phyloP scores from a whole-genome alignment of 805 yeast species.

The Hanseniaspora hatyaiensis region DNA sequence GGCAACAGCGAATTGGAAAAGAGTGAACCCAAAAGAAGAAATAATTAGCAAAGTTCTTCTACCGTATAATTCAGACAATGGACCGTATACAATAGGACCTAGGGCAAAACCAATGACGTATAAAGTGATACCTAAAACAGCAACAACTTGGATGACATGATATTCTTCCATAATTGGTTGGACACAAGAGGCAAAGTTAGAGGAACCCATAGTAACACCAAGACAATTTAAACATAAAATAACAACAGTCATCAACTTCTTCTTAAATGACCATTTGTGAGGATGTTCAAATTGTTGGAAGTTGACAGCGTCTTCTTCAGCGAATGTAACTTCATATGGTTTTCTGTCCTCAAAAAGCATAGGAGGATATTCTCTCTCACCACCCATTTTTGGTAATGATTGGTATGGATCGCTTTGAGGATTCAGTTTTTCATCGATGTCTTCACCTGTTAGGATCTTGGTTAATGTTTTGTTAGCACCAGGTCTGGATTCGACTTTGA shows the following conservation, averaged over 20 bases:
- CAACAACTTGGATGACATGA: constrained; percentile 56
- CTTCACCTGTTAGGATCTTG: constrained; percentile 34
- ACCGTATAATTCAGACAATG: constrained; percentile 68
- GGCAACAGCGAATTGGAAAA: constrained; percentile 64
- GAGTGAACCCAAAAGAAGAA: constrained; percentile 44
- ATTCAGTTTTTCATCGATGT: constrained; percentile 24
- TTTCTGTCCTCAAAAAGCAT: constrained; percentile 39
- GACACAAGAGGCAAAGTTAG: constrained; percentile 62
- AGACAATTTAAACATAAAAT: constrained; percentile 42
- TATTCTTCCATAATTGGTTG: constrained; percentile 38
- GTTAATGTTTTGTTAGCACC: constrained; percentile 31
- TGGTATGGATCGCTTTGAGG: constrained; percentile 24
- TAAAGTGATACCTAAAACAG: constrained; percentile 62
- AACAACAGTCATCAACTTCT: constrained; percentile 37
- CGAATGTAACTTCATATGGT: constrained; percentile 51
- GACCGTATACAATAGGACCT: constrained; percentile 88
- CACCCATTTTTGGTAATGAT: constrained; percentile 54
- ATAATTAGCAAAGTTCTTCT: constrained; percentile 50
- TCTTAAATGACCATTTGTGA: constrained; percentile 53
- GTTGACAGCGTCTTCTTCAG: constrained; percentile 46
- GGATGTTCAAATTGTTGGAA: constrained; percentile 61
- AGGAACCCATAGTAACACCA: constrained; percentile 62
- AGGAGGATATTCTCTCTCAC: constrained; percentile 52
- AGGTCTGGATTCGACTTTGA: constrained; percentile 22
- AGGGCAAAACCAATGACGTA: constrained; percentile 89